These are phyloP conservation scores for Xerocomus nothofagi DNA, from an alignment of 1,284 basidiomycete genomes.

Conservation along the genomic window DNA sequence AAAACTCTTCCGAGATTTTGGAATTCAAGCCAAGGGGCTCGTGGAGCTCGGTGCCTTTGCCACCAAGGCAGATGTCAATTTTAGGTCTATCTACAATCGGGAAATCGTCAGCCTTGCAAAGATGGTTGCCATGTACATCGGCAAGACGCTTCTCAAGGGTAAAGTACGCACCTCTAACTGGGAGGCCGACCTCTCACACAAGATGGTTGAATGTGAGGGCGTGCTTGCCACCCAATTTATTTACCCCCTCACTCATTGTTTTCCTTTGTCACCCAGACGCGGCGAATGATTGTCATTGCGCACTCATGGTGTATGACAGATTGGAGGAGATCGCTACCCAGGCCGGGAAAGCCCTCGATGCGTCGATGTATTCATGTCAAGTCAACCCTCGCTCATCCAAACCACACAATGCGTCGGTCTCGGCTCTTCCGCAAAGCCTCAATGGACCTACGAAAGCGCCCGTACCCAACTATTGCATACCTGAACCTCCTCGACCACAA, in stretches of 20 bases:
- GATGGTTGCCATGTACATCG: slow-evolving; percentile 53
- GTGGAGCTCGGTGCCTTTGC: slow-evolving; percentile 59
- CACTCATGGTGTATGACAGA: slow-evolving; percentile 47
- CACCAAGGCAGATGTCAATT: slow-evolving; percentile 45
- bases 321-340: slow-evolving; percentile 41
- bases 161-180: slow-evolving; percentile 56
- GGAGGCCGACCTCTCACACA: slow-evolving; percentile 46
- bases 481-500: slow-evolving; percentile 41
- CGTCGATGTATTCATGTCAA: slow-evolving; percentile 33
- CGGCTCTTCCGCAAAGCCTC: background rate
- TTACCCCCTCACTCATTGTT: background rate
- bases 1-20: slow-evolving; percentile 61
- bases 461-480: slow-evolving; percentile 31
- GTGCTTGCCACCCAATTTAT: background rate
- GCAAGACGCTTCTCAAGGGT: slow-evolving; percentile 50
- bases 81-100: slow-evolving; percentile 39
- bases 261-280: slow-evolving; percentile 43
- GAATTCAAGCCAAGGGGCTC: slow-evolving; percentile 49
- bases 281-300: slow-evolving; percentile 60
- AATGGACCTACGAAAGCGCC: background rate
- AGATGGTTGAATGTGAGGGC: slow-evolving; percentile 50
- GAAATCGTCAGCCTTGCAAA: slow-evolving; percentile 53
- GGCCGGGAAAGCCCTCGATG: slow-evolving; percentile 29
- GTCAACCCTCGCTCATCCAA: slow-evolving; percentile 22
- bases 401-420: background rate